phyloP scores from a whole-genome alignment of 495 filamentous ascomycete genomes.

The Aspergillus incahuasiensis region DNA sequence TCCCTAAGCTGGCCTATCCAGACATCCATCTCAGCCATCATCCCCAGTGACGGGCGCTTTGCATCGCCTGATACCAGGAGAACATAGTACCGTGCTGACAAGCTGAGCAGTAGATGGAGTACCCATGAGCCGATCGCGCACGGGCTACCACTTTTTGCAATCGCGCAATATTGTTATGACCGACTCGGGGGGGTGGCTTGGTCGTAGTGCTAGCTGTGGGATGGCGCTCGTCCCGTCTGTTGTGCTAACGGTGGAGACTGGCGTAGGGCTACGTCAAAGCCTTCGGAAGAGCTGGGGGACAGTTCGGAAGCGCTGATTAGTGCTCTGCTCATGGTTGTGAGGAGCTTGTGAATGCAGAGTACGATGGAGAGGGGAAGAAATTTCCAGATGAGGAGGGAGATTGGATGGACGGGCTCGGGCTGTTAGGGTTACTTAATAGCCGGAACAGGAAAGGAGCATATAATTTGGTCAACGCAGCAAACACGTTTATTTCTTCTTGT shows the following conservation, averaged over 20 bases:
- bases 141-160: conserved; percentile 5
- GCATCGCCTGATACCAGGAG: no score
- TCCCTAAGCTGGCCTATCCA: no score
- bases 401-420: neutral
- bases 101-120: no score
- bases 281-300: conserved; percentile 35
- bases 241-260: conserved; percentile 24
- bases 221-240: conserved; percentile 42
- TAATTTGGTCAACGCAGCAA: neutral
- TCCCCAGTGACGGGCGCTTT: no score
- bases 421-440: neutral
- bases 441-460: no score
- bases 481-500: no score
- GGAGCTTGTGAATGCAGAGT: neutral
- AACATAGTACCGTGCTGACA: no score
- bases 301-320: conserved; percentile 42
- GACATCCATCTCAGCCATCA: no score
- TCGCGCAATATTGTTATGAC: neutral
- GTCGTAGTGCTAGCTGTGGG: conserved; percentile 37
- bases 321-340: conserved; percentile 33
- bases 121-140: no score
- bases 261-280: conserved; percentile 29
- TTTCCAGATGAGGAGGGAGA: conserved; percentile 4
- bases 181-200: conserved; percentile 14
- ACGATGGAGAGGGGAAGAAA: neutral